Base-by-base conservation (phyloP, 306 rosid species). In the Senna tora region DNA sequence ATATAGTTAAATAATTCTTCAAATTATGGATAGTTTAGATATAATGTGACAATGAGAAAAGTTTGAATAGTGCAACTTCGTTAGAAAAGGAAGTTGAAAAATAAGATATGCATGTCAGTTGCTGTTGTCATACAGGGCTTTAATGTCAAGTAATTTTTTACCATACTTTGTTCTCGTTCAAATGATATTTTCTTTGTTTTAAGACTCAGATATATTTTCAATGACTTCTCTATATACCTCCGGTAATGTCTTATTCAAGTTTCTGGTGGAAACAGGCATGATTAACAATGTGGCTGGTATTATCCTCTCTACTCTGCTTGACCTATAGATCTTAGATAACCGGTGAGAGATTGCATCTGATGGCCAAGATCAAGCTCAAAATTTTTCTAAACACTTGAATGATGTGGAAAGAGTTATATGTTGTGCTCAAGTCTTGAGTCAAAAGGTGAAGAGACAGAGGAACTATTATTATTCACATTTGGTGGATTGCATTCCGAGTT, bases 231-330 rank as follows among this genome's bases (percentile, higher is more conserved):
- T 89, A 62, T 89, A 62, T 89, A 85, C 69, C 69, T 85, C 86
- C 89, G 79, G 83, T 89, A 79, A 85, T 72, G 69, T 88, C 86
- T 89, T 80, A 84, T 91, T 84, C 93, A 85, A 87, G 92, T 91
- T 70, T 71, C 86, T 47, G 90, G 86, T 60, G 93, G 91, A 77
- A 81, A 81, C 69, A 83, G 62, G 71, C 70, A 46, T 77, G 75
- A 65, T 82, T 41, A 72, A 89, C 54, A 67, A 82, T 65, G 91
- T 87, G 42, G 89, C 84, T 5, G 84, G 77, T 59, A 83, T 76
- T 53, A 69, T 87, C 65, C 36, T 81, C 60, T 79, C 77, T 77
- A 77, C 86, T 76, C 86, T 66, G 72, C 47, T 65, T 84, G 75
- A 72, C 58, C 62, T 64, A 1, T 79, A 65, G 66, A 75, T 68